phyloP scores from a whole-genome alignment of 305 asterid genomes.

The Fraxinus angustifolia region DNA sequence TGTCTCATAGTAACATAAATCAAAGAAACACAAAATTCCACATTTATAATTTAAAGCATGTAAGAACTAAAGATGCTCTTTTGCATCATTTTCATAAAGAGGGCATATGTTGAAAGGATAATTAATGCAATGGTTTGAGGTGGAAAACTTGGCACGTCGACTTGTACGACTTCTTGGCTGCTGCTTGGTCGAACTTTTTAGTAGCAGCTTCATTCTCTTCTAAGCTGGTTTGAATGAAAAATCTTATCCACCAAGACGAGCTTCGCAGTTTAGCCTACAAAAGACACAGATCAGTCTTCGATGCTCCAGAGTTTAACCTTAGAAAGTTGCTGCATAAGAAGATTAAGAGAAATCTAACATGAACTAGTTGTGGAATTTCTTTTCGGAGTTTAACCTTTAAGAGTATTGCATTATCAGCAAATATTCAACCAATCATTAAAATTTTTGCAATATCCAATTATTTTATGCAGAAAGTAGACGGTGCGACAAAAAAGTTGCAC shows the following conservation, averaged over 20 bases:
- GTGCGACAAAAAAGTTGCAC: not conserved
- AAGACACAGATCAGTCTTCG: not conserved
- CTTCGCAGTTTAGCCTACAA: conserved; percentile 44
- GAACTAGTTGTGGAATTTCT: not conserved
- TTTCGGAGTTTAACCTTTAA: too few relatives aligned
- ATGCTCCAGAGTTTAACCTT: not conserved
- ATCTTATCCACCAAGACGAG: conserved; percentile 51
- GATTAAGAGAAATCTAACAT: not conserved
- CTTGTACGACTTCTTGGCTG: conserved; percentile 34
- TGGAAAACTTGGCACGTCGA: conserved; percentile 53
- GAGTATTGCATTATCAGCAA: not conserved
- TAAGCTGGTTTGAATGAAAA: conserved; percentile 43
- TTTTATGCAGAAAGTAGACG: not conserved
- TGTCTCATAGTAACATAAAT: not conserved
- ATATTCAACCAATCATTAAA: not conserved
- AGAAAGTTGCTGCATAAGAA: not conserved
- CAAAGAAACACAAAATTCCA: not conserved
- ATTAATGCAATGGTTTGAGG: conserved; percentile 34
- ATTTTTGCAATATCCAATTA: not conserved
- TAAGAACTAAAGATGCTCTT: not conserved
- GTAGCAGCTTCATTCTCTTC: conserved; percentile 45
- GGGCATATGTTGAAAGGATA: not conserved
- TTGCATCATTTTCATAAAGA: conserved; percentile 6
- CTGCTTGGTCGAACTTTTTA: conserved; percentile 46
- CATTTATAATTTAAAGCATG: not conserved